Conservation (phyloP, 2,329 filamentous ascomycete species). For the Neofusicoccum cordaticola region DNA sequence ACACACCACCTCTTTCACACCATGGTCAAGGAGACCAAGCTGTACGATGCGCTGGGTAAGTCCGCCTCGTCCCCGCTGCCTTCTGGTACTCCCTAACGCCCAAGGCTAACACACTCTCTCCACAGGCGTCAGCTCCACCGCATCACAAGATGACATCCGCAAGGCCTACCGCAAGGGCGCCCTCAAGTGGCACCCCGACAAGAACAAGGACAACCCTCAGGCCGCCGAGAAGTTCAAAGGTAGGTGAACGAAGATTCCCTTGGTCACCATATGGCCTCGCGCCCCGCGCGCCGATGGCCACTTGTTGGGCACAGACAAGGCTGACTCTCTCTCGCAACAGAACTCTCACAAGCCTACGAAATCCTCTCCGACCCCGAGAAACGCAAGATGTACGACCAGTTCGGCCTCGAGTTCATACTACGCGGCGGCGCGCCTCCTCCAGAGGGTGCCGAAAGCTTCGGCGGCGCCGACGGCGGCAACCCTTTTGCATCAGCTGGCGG, state of each 20-base stretch:
- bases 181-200: conserved; percentile 92
- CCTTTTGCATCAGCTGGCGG: conserved; percentile 45
- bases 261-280: neutral
- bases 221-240: conserved; percentile 92
- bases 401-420: conserved; percentile 87
- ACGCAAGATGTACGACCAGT: conserved; percentile 91
- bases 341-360: conserved; percentile 95
- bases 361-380: conserved; percentile 97
- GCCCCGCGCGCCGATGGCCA: neutral
- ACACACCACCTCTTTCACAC: neutral
- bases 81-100: neutral
- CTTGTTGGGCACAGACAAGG: neutral
- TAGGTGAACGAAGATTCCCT: conserved; percentile 28
- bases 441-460: conserved; percentile 49
- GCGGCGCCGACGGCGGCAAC: conserved; percentile 32
- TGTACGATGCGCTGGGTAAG: conserved; percentile 77
- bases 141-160: conserved; percentile 91
- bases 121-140: conserved; percentile 67
- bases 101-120: conserved; percentile 7
- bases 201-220: conserved; percentile 87
- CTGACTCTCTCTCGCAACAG: conserved; percentile 40
- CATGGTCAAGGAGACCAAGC: conserved; percentile 94
- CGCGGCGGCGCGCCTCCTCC: conserved; percentile 71
- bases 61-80: conserved; percentile 12
- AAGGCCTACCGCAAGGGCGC: conserved; percentile 91